phyloP scores from a whole-genome alignment of 352 stramenopile genomes.

The Aphanomyces stellatus region DNA sequence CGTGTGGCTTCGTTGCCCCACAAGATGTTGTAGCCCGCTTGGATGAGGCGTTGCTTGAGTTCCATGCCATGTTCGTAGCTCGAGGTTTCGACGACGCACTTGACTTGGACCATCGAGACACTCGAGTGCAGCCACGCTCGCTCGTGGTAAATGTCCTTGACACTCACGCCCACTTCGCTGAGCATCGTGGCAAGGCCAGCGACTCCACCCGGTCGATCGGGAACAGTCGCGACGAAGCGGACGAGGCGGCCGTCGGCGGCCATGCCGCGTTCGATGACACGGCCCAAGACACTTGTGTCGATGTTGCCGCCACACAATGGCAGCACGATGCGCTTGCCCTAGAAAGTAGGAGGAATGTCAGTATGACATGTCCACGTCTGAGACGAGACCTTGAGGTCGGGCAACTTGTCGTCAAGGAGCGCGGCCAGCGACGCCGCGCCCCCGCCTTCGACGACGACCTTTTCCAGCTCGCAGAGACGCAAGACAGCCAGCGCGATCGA shows the following conservation, averaged over 20 bases:
- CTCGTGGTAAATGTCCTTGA: constrained; percentile 98
- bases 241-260: constrained; percentile 95
- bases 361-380: not conserved
- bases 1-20: constrained; percentile 44
- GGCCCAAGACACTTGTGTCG: constrained; percentile 91
- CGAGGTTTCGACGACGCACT: constrained; percentile 94
- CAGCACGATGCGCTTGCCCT: constrained; percentile 90
- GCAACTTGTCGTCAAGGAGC: constrained; percentile 90
- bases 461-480: constrained; percentile 96
- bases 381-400: constrained; percentile 61
- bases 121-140: constrained; percentile 92
- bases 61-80: constrained; percentile 87
- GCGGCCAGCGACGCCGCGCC: constrained; percentile 91
- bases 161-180: constrained; percentile 79
- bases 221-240: constrained; percentile 95
- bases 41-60: constrained; percentile 78
- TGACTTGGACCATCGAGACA: constrained; percentile 93
- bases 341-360: not conserved
- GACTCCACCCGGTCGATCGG: constrained; percentile 93
- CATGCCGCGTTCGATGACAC: constrained; percentile 95
- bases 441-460: constrained; percentile 95
- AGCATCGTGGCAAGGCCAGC: constrained; percentile 87
- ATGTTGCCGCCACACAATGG: constrained; percentile 97
- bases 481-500: constrained; percentile 94
- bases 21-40: constrained; percentile 80